Evolutionary conservation across 306 rosid genomes (phyloP), one percentile per base, ranked within the genome.

Genomic region (Dryas octopetala): DNA sequence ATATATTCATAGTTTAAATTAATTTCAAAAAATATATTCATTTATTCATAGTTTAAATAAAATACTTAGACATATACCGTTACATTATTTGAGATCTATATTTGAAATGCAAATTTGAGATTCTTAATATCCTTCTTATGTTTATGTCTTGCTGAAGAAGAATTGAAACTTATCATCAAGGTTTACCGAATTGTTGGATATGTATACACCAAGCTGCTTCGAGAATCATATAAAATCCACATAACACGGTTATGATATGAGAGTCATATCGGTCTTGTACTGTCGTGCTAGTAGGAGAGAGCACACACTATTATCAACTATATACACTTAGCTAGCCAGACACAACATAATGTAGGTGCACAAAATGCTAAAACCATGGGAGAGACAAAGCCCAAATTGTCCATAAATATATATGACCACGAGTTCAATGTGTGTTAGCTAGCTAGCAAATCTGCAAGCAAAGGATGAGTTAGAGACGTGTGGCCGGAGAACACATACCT

Each of bases 381-480:
- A 15, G 19, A 50, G 19, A 50, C 46, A 7, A 17, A 28, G 19
- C 10, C 28, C 2, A 7, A 60, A 73, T 43, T 2, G 46, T 61
- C 45, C 46, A 28, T 43, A 46, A 5, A 46, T 46, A 59, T 9
- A 11, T 8, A 49, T 15, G 38, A 19, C 47, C 80, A 73, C 73
- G 79, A 67, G 58, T 65, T 68, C 17, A 53, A 68, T 67, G 78
- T 78, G 86, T 46, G 4, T 43, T 9, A 12, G 8, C 16, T 16
- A 16, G 15, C 46, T 48, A 62, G 7, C 46, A 77, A 71, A 40
- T 51, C 59, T 74, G 60, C 43, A 44, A 13, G 38, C 3, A 32
- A 45, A 50, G 62, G 53, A 59, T 51, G 13, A 15, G 17, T 41
- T 71, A 17, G 83, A 77, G 83, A 74, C 83, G 90, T 73, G 86